Evolutionary conservation across 192 early-diverging fungal species (phyloP), one percentile per base, ranked within the genome.

Genomic region (Podila verticillata): DNA sequence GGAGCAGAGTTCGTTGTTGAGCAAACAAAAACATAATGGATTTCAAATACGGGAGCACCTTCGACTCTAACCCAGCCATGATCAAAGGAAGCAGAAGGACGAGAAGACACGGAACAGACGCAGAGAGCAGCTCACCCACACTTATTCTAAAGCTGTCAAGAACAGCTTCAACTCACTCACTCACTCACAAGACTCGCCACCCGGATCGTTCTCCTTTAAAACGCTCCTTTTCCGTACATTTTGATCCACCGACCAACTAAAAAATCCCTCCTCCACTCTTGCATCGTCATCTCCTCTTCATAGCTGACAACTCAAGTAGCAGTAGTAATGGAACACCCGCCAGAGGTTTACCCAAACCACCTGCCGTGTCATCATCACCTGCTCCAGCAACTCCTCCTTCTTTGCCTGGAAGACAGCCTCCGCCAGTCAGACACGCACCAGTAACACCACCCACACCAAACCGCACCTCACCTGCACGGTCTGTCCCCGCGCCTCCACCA

Each of bases 271-370:
- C 39, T 13, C n/a, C 28, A n/a, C 47, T 54, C 65, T 19, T 24
- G 57, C 20, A 48, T 31, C 22, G 12, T 67, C 12, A 35, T 57
- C 1, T 24, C 54, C 54, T 32, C 24, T 36, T 59, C 34, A 8
- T 79, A 80, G 77, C 70, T 20, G 77, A 72, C 20, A 72, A 60
- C 22, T 29, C 47, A 28, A 59, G 32, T 47, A 80, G 57, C 39
- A 79, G 47, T 59, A 34, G 54, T 54, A 75, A 69, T 51, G 74
- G 74, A 61, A 80, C 69, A 35, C 77, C 77, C 26, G 77, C 57
- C 7, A 51, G 77, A 65, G 66, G 65, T 48, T 32, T 72, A 15
- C 77, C 77, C 34, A 80, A 80, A 68, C 77, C 77, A 65, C 77
- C 77, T 19, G 51, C 70, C 7, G 47, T 63, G 31, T 69, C 74